Percentiles rank a stretch among this genome's conserved stretches.
These are phyloP conservation scores for Apiospora saccharicola DNA, from an alignment of 2,329 filamentous ascomycete genomes.

Conservation along the genomic window DNA sequence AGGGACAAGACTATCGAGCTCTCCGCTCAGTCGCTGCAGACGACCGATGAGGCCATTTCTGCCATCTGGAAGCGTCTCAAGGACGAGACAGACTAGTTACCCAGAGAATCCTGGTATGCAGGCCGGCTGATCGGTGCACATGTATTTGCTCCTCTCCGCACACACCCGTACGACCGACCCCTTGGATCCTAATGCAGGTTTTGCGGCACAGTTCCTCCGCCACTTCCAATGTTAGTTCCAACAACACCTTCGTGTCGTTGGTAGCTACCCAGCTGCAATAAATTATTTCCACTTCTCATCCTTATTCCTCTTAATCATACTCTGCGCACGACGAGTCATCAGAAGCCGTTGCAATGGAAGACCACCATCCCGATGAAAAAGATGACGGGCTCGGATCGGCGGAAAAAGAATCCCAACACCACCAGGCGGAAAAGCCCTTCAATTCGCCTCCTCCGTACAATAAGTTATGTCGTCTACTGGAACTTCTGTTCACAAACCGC, in stretches of 20 bases:
- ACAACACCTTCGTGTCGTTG: not conserved
- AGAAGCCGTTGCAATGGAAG: not conserved
- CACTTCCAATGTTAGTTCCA: not conserved
- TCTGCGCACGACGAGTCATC: not conserved
- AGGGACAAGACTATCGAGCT: conserved; percentile 65
- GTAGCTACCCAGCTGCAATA: not conserved
- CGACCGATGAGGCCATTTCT: not conserved
- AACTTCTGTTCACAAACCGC: not conserved
- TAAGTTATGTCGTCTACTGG: not conserved
- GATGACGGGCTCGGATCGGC: not conserved
- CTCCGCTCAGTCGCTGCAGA: conserved; percentile 1
- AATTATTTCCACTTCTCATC: not conserved
- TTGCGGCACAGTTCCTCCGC: not conserved
- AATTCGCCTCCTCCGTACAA: not conserved
- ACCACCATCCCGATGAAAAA: not conserved
- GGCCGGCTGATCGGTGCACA: not conserved
- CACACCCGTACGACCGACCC: not conserved
- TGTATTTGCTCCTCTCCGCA: not conserved
- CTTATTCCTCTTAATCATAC: not conserved
- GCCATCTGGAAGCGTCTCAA: conserved; percentile 17
- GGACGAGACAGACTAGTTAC: not conserved
- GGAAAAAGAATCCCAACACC: not conserved
- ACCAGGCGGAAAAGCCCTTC: not conserved
- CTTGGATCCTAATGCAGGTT: not conserved
- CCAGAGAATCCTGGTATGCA: not conserved